Conservation (phyloP, 2,329 filamentous ascomycete species). For the Pseudogymnoascus sp. region DNA sequence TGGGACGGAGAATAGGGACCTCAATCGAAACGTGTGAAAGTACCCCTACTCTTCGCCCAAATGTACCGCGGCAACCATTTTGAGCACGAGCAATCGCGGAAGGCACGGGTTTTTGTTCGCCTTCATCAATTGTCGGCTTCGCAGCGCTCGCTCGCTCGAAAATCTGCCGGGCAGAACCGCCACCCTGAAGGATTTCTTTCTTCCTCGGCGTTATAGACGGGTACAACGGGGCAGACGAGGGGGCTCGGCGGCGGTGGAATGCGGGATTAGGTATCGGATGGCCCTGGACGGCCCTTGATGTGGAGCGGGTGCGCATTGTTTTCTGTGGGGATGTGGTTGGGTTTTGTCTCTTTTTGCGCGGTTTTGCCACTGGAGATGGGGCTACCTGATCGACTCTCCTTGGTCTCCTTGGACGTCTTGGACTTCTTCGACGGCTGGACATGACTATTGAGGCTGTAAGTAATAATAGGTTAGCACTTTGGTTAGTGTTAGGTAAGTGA, state of each 20-base stretch:
- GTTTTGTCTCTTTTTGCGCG: neutral
- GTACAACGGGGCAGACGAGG: neutral
- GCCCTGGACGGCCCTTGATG: neutral
- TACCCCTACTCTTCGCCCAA: neutral
- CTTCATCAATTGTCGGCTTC: neutral
- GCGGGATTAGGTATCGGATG: slow-evolving; percentile 2
- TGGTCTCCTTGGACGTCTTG: neutral
- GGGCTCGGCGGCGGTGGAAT: neutral
- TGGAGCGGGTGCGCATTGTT: neutral
- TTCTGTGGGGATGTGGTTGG: neutral
- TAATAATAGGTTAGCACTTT: neutral
- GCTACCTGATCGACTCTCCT: neutral
- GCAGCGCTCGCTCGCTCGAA: neutral
- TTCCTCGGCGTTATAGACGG: neutral
- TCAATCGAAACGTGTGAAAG: neutral
- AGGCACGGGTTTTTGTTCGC: neutral
- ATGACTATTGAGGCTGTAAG: neutral
- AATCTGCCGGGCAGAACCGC: slow-evolving; percentile 3
- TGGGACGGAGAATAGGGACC: neutral
- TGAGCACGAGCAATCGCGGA: neutral
- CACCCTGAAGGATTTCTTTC: neutral
- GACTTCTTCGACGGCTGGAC: neutral
- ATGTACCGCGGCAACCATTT: neutral
- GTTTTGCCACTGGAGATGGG: neutral
- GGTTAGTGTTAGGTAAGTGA: slow-evolving; percentile 1